A percentile compares a stretch with the other conserved stretches of the same genome.
These are phyloP conservation scores for Neonectria magnoliae DNA, from an alignment of 2,329 filamentous ascomycete species.

Conservation along the genomic window DNA sequence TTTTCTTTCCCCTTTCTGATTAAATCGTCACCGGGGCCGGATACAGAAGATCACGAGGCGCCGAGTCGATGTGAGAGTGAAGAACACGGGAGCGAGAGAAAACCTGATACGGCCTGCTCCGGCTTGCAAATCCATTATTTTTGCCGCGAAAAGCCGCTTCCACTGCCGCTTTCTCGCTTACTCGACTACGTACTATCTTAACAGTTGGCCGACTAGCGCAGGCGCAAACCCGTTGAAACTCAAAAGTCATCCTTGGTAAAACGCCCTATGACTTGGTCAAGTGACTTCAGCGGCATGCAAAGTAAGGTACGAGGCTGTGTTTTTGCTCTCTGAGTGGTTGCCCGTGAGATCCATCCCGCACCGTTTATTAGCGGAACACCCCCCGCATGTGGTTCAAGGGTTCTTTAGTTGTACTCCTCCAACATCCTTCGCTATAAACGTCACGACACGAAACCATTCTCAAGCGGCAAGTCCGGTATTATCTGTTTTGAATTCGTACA, in stretches of 20 bases:
- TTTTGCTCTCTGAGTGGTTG: background rate
- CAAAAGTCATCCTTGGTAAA: background rate
- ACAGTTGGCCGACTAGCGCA: slow-evolving; percentile 28
- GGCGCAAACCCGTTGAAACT: slow-evolving; percentile 10
- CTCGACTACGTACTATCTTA: slow-evolving; percentile 29
- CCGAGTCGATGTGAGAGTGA: background rate
- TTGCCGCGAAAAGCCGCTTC: slow-evolving; percentile 42
- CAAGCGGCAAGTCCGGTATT: background rate
- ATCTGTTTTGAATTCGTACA: slow-evolving; percentile 12
- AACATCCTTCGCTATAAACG: background rate
- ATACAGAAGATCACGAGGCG: background rate
- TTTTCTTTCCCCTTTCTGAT: background rate
- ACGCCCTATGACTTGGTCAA: background rate
- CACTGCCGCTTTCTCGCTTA: slow-evolving; percentile 23
- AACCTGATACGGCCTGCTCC: slow-evolving; percentile 15
- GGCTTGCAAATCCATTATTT: slow-evolving; percentile 29
- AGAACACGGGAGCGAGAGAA: background rate
- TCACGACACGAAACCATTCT: background rate
- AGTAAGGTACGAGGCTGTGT: background rate
- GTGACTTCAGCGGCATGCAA: slow-evolving; percentile 3
- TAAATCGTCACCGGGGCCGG: background rate
- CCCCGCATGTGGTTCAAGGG: background rate
- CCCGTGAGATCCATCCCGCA: background rate
- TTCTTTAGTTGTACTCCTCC: background rate
- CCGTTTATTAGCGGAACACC: background rate